Evolutionary conservation across 2,329 filamentous ascomycete species (phyloP), one percentile per base, ranked within the genome.

Genomic region (Hypoxylon sp.): DNA sequence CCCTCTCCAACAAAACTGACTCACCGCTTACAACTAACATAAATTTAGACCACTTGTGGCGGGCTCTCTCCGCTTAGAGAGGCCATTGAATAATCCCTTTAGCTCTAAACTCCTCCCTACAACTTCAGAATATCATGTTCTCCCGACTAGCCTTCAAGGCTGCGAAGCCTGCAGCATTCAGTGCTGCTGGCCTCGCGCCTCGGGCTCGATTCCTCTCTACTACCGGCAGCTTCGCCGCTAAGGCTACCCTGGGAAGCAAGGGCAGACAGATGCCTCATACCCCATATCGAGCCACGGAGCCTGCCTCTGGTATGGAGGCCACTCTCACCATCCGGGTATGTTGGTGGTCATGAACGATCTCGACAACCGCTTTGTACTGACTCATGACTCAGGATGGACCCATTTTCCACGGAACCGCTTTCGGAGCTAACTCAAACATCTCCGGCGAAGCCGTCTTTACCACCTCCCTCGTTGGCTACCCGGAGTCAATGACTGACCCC

Each of bases 391-490:
- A 94, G 90, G 93, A 97, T 84, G 96, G 96, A 68, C 96, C 96
- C 48, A 91, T 98, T 78, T 98, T 97, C 85, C 93, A 93, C 76
- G 96, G 96, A 79, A 97, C 93, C 79, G 97, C 95, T 65, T 99
- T 98, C 76, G 96, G 96, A 76, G 96, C 96, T 78, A 96, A 97
- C 81, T 89, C 92, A 80, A 99, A 98, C 86, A 93, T 98, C 79
- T 97, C 94, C 70, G 96, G 96, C 75, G 96, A 99, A 85, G 96
- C 96, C 49, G 96, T 98, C 80, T 99, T 99, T 86, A 98, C 96
- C 69, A 98, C 96, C 67, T 98, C 95, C 23, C 90, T 98, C 61
- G 96, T 99, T 65, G 96, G 96, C 76, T 99, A 99, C 81, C 96
- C 96, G 74, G 96, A 99, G 85, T 98, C 92, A 51, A 90, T 95